Base-by-base conservation (phyloP, 2,329 filamentous ascomycete genomes). In the Aspergillus fischeri region DNA sequence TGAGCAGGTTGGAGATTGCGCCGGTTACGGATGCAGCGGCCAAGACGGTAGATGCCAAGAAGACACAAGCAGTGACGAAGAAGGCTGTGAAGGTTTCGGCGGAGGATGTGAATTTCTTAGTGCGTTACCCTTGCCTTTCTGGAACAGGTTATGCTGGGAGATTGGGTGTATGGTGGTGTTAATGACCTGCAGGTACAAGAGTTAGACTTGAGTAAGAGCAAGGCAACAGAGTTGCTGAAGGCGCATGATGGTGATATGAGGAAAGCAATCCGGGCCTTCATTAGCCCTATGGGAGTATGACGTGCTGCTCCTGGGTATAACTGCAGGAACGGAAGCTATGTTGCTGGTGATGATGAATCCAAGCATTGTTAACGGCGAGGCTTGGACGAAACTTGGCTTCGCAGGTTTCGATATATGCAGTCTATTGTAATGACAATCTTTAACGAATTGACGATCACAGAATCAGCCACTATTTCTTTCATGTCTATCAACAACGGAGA, bases 1-100 rank as follows among this genome's bases (percentile, higher is more conserved):
- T 81, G 73, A 78, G 73, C 55, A 69, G 77, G 38, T 62, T 81
- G n/a, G 78, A 81, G 60, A 75, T 78, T 56, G 70, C 71, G 4
- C 70, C 72, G 41, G 72, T 68, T 1, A 58, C 67, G 27, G 67
- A 59, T 29, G 14, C 59, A 10, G 66, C 21, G 55, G 60, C 38
- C 60, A 69, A 63, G 49, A 52, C 59, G 14, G 48, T 55, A 1
- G 67, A 66, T 48, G 61, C 66, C 58, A 71, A 70, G 59, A 68
- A 72, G 50, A 61, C 57, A 24, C 68, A 69, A 52, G 67, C 61
- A 45, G 67, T 65, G 25, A 74, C 73, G 66, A 75, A 72, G 63
- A 76, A 74, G 67, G 72, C 70, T 24, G 70, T 80, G 32, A 81
- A 80, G 69, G 70, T 81, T 44, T 65, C 71, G 27, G 68, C 70